Percentiles rank a stretch among this genome's conserved stretches.
These are phyloP conservation scores for Psilocybe cyanescens DNA, from an alignment of 768 basidiomycete genomes.

Conservation along the genomic window DNA sequence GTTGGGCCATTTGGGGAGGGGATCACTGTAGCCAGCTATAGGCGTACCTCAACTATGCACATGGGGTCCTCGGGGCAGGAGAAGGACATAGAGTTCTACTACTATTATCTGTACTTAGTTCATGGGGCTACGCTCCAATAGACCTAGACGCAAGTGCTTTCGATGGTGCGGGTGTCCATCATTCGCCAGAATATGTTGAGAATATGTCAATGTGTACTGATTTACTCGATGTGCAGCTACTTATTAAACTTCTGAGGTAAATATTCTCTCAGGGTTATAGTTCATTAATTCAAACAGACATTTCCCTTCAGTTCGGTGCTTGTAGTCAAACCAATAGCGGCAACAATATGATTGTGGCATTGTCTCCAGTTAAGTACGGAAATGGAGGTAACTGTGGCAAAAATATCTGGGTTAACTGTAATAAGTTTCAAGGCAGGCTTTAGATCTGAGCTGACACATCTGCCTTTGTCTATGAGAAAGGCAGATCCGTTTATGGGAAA, in stretches of 20 bases:
- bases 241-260: constrained; percentile 25
- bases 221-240: constrained; percentile 15
- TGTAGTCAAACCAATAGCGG: constrained; percentile 24
- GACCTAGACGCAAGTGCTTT: too few species aligned
- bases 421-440: neutral
- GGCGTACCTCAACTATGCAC: too few species aligned
- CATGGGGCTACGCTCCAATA: too few species aligned
- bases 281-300: neutral
- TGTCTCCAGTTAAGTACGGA: constrained; percentile 23
- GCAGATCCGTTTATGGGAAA: neutral
- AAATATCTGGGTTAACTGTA: constrained; percentile 28
- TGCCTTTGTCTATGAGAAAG: too few species aligned
- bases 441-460: neutral
- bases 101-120: too few species aligned
- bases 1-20: too few species aligned
- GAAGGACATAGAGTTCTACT: too few species aligned
- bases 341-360: constrained; percentile 28
- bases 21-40: too few species aligned
- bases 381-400: constrained; percentile 25
- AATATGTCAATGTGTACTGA: too few species aligned
- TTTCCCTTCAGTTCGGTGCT: constrained; percentile 24
- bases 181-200: too few species aligned
- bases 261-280: neutral
- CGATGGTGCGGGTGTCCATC: too few species aligned
- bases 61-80: too few species aligned